These are phyloP conservation scores for Phytomonas sp. DNA, from an alignment of 208 protist species.

Conservation along the genomic window DNA sequence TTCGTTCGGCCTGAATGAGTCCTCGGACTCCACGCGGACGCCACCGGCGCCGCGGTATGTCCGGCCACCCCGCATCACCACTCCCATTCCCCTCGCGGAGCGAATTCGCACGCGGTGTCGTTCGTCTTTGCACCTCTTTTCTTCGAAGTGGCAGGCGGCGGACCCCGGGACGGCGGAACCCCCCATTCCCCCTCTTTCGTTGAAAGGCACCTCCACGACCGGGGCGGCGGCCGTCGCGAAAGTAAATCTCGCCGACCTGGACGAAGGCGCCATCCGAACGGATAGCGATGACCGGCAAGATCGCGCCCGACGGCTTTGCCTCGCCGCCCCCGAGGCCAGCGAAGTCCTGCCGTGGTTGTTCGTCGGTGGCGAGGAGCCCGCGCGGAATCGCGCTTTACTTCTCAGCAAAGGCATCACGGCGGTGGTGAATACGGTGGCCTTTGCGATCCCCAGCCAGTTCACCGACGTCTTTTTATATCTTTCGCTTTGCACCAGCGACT, in stretches of 20 bases:
- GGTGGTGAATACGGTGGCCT: constrained; percentile 89
- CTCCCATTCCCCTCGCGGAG: background rate
- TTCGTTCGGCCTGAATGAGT: background rate
- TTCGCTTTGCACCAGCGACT: constrained; percentile 76
- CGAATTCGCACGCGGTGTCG: background rate
- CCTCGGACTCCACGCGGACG: background rate
- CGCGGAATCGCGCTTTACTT: constrained; percentile 52
- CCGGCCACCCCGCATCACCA: background rate
- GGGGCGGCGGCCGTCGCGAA: background rate
- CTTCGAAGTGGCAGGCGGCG: background rate
- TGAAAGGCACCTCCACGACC: background rate
- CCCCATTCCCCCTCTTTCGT: background rate
- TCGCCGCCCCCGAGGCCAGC: constrained; percentile 53
- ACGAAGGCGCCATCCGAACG: constrained; percentile 39
- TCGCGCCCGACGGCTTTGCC: constrained; percentile 44
- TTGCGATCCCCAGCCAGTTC: constrained; percentile 52
- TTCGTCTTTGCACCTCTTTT: background rate
- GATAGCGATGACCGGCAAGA: constrained; percentile 42
- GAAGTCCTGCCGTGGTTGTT: constrained; percentile 82
- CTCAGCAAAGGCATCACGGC: constrained; percentile 85
- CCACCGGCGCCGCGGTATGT: background rate
- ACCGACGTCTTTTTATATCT: constrained; percentile 80
- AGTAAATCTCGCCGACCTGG: background rate
- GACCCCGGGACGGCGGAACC: background rate
- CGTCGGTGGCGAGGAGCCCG: constrained; percentile 65